Base-by-base conservation (phyloP, 192 early-diverging fungal species). In the Coemansia sp. region DNA sequence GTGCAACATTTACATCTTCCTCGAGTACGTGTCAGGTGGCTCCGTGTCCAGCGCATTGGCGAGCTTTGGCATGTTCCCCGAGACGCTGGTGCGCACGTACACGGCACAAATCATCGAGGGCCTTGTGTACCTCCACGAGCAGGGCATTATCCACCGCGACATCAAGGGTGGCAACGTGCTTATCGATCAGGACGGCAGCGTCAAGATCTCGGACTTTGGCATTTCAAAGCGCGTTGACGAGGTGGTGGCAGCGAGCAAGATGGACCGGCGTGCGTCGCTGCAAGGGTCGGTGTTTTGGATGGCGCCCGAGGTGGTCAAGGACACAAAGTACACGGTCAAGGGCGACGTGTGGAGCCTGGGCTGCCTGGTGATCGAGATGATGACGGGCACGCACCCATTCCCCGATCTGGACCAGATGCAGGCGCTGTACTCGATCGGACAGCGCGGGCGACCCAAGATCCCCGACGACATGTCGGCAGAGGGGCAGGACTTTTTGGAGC, bases 151-250 rank as follows among this genome's bases (percentile, higher is more conserved):
- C 71, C 98, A 99, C 76, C 85, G 98, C 10, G 96, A 99, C 63
- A 98, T 98, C 66, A 98, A 98, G 76, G 94, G 94, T n/a, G 95
- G 93, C 60, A 98, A 97, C 64, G 89, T 93, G 67, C 63, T 93
- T 43, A 91, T 99, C 14, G 95, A 96, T 78, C 91, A 91, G 64
- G 89, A 95, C 51, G 96, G 96, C 3, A 87, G 90, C 31, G 94
- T 93, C 46, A 99, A 99, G 84, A 99, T 99, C 41, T 93, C 96
- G 1, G 98, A 99, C 75, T 99, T 99, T 87, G 98, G 98, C 8
- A 98, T 98, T 53, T 98, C 96, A 11, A 99, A 99, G 86, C 96
- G 91, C 58, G 90, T 94, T 2, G 92, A 93, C 70, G 89, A 92
- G 51, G 82, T 79, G 39, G 84, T 88, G 31, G 68, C 82, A 20